Percentiles rank a stretch among this genome's conserved stretches.
phyloP scores from a whole-genome alignment of 495 filamentous ascomycete genomes.

The Lophiostoma macrostomum region DNA sequence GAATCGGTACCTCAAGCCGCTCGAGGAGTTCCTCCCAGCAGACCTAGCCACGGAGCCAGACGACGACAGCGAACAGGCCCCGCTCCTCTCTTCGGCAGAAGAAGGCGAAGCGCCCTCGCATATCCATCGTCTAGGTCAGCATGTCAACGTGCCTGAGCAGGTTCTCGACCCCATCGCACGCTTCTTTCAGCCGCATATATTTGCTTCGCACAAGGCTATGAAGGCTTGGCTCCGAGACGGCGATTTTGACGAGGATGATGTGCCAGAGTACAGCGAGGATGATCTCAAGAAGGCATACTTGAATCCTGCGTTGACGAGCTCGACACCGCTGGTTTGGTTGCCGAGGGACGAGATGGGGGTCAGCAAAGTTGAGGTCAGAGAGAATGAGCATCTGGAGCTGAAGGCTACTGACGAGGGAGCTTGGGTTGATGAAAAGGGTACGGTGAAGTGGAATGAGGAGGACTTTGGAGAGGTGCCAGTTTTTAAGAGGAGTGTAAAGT shows the following conservation, averaged over 20 bases:
- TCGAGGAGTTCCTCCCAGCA: slow-evolving; percentile 38
- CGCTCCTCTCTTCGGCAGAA: slow-evolving; percentile 31
- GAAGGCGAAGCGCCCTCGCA: slow-evolving; percentile 22
- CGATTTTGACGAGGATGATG: slow-evolving; percentile 27
- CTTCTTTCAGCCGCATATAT: slow-evolving; percentile 35
- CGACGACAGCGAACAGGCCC: slow-evolving; percentile 28
- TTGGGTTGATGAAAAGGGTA: slow-evolving; percentile 74
- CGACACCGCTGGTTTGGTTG: slow-evolving; percentile 77
- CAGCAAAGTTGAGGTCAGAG: slow-evolving; percentile 69
- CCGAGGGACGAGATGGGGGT: slow-evolving; percentile 73
- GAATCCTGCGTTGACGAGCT: slow-evolving; percentile 65
- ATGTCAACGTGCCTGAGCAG: slow-evolving; percentile 21
- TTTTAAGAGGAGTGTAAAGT: slow-evolving; percentile 55
- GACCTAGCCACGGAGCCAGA: slow-evolving; percentile 33
- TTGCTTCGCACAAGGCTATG: slow-evolving; percentile 29
- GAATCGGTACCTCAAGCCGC: slow-evolving; percentile 35
- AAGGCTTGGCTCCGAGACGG: slow-evolving; percentile 31
- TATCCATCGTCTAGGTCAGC: slow-evolving; percentile 29
- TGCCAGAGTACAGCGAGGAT: slow-evolving; percentile 27
- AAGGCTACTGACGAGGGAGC: slow-evolving; percentile 82
- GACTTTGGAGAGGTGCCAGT: slow-evolving; percentile 67
- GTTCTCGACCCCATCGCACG: slow-evolving; percentile 34
- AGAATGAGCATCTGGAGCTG: slow-evolving; percentile 64
- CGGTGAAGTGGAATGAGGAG: slow-evolving; percentile 71
- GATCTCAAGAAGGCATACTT: slow-evolving; percentile 62